Conservation (phyloP, 2,329 filamentous ascomycete genomes). For the Paecilomyces sp. region DNA sequence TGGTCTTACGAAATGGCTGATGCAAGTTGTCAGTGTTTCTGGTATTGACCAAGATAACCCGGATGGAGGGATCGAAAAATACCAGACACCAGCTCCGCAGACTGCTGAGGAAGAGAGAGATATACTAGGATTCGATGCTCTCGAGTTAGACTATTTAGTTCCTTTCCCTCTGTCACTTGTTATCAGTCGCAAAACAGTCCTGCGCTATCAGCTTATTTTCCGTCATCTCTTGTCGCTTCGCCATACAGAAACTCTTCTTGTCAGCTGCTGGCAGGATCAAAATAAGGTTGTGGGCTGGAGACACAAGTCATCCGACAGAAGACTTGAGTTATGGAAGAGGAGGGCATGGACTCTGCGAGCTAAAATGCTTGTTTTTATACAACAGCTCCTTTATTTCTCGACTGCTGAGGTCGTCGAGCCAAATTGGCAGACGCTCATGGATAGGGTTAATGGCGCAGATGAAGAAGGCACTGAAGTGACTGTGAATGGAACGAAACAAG, state of each 20-base stretch:
- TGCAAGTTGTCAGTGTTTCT: conserved; percentile 93
- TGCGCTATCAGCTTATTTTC: conserved; percentile 92
- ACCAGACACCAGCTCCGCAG: conserved; percentile 64
- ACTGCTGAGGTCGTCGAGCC: conserved; percentile 96
- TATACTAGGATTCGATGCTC: conserved; percentile 81
- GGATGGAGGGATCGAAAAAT: conserved; percentile 56
- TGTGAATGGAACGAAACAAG: conserved; percentile 36
- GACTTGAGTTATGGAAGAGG: conserved; percentile 86
- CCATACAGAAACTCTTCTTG: conserved; percentile 80
- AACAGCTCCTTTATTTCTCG: conserved; percentile 94
- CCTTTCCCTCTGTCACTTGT: conserved; percentile 94
- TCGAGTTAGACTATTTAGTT: conserved; percentile 89
- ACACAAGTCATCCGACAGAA: conserved; percentile 64
- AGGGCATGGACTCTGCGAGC: conserved; percentile 85
- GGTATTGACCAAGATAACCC: conserved; percentile 80
- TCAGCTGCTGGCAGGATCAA: conserved; percentile 84
- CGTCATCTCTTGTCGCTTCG: conserved; percentile 85
- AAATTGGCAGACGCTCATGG: conserved; percentile 93
- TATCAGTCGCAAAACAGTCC: conserved; percentile 92
- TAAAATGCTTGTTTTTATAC: conserved; percentile 93
- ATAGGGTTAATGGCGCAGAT: conserved; percentile 60
- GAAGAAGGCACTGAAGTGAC: conserved; percentile 31
- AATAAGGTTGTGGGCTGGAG: conserved; percentile 75
- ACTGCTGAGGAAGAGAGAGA: conserved; percentile 68
- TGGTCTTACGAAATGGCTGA: conserved; percentile 84